Conservation (phyloP, 345 rosid species). For the Syzygium jambos region DNA sequence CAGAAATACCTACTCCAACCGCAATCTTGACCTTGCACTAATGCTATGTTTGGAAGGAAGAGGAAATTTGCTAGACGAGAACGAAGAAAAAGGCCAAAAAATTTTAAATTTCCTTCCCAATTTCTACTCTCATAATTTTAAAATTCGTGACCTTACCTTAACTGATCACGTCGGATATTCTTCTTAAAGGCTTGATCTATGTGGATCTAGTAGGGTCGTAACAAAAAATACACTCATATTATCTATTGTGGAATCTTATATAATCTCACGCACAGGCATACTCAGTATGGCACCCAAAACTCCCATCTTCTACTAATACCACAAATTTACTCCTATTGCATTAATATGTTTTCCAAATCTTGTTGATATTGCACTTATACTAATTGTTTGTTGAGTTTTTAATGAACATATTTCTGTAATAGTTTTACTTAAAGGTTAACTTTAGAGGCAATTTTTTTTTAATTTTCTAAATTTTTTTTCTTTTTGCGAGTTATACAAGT, state of each 20-base stretch:
- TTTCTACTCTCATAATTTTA: neutral
- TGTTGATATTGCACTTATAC: neutral
- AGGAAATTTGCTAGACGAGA: no score
- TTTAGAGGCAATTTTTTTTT: neutral
- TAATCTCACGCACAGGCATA: neutral
- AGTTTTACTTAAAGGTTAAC: neutral
- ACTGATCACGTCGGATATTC: neutral
- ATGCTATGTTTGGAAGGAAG: neutral
- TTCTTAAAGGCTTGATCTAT: fast-evolving
- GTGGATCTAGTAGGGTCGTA: neutral
- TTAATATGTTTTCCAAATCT: no score
- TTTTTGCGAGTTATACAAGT: neutral
- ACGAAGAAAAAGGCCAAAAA: no score
- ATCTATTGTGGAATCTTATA: neutral
- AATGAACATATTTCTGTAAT: neutral
- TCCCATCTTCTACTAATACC: neutral
- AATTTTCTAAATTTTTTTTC: no score
- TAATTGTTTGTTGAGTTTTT: neutral
- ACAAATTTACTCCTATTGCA: neutral
- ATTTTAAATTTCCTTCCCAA: neutral
- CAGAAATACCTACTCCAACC: neutral
- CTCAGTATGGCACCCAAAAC: neutral
- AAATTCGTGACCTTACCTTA: neutral
- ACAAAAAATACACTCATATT: neutral
- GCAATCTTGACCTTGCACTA: neutral